Evolutionary conservation across 2,329 filamentous ascomycete genomes (phyloP), one percentile per base, ranked within the genome.

Genomic region (Hypoxylon sp.): DNA sequence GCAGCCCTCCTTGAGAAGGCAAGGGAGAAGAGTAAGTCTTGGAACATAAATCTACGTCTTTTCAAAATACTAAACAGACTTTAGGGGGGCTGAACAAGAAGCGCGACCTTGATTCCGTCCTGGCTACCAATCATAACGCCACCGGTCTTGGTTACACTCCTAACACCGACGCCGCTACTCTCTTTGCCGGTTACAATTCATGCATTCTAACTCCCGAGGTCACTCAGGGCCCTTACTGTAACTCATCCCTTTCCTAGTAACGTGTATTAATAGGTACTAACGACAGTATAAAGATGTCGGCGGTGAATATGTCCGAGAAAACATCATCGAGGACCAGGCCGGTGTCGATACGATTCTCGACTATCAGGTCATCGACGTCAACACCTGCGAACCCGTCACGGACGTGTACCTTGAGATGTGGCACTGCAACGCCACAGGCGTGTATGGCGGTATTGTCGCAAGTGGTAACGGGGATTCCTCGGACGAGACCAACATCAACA

Each of bases 171-270:
- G 72, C 76, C 9, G 67, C 73, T 46, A 79, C 70, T 65, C 75
- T 85, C 29, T 85, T 85, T 63, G 76, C 79, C 1, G 78, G 77
- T 61, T 81, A 83, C 73, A 79, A 77, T 47, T 82, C 82, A 17
- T 87, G 85, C 68, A 77, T 86, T 26, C 78, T 88, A 29, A 83
- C 80, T n/a, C 84, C 85, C 0, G 85, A 87, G 73, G 82, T 83
- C 19, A 87, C 82, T 2, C 80, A 86, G 73, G 86, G 86, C 0
- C 86, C 86, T 19, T 88, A 87, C 78, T 88, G 80, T 79, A 72
- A 69, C 78, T 56, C 39, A n/a, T n/a, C 8, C 44, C 3, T 3
- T 1, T 10, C 26, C n/a, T 2, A 1, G 35, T 13, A 10, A 46
- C 14, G 5, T 4, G 5, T 0, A n/a, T 22, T 22, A 22, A 22